A percentile compares a stretch with the other conserved stretches of the same genome.
These are phyloP conservation scores for Penstemon eatonii DNA, from an alignment of 257 asterid species.

Conservation along the genomic window DNA sequence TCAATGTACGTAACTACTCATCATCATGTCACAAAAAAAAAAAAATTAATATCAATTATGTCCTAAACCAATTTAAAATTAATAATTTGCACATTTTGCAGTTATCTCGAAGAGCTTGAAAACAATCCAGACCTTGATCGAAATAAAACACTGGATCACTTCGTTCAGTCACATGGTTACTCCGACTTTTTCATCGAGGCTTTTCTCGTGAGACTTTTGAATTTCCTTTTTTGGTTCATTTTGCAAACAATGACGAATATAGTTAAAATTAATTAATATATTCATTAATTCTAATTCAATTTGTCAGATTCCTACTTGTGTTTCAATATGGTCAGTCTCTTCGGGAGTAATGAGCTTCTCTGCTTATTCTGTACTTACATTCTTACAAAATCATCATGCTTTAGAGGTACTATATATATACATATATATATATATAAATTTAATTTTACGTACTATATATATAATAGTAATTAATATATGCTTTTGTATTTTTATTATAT, in stretches of 20 bases:
- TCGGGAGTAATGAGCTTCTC: constrained; percentile 82
- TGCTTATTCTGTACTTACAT: constrained; percentile 86
- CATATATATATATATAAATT: too few relatives aligned
- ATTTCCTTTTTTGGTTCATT: not conserved
- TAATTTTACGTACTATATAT: too few relatives aligned
- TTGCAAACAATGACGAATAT: too few relatives aligned
- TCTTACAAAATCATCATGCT: constrained; percentile 88
- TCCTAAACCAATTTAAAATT: too few relatives aligned
- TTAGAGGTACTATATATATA: constrained; percentile 62
- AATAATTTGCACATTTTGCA: too few relatives aligned
- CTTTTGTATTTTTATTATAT: not conserved
- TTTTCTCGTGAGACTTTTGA: constrained; percentile 66
- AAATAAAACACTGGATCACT: constrained; percentile 71
- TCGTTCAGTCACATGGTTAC: constrained; percentile 67
- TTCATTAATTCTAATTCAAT: not conserved
- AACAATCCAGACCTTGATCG: constrained; percentile 77
- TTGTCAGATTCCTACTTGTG: constrained; percentile 79
- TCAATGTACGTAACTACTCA: constrained; percentile 43
- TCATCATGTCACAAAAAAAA: not conserved
- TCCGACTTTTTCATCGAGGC: constrained; percentile 85
- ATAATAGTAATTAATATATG: not conserved
- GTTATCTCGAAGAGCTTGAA: constrained; percentile 82
- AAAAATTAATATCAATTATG: too few relatives aligned
- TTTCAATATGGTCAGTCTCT: constrained; percentile 95
- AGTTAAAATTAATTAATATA: too few relatives aligned